Percentiles rank a stretch among this genome's conserved stretches.
These are phyloP conservation scores for Eucalyptus virginea DNA, from an alignment of 345 rosid genomes.

Conservation along the genomic window DNA sequence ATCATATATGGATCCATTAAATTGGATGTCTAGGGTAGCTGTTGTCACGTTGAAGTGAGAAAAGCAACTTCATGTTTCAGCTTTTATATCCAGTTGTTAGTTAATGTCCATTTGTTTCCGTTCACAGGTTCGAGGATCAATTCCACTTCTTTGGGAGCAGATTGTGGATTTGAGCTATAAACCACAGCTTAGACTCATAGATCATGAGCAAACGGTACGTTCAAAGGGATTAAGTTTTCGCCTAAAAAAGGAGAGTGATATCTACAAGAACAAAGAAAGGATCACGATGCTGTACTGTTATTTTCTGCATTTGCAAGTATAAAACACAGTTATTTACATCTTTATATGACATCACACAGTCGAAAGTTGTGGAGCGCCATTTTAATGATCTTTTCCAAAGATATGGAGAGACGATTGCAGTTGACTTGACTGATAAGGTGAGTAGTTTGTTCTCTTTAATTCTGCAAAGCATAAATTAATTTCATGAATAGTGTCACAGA, in stretches of 20 bases:
- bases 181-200: conserved; percentile 63
- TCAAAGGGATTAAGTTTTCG: background rate
- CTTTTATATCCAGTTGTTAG: background rate
- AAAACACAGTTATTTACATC: background rate
- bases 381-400: conserved; percentile 79
- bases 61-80: background rate
- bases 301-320: background rate
- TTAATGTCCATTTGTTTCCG: background rate
- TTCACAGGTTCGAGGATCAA: conserved; percentile 83
- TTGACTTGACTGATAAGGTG: conserved; percentile 83
- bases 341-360: conserved; percentile 15
- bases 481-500: background rate
- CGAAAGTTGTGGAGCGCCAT: conserved; percentile 80
- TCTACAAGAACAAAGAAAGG: background rate
- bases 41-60: background rate
- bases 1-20: background rate
- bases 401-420: conserved; percentile 66
- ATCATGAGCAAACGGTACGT: conserved; percentile 56
- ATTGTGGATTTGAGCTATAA: conserved; percentile 96
- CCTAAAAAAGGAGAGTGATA: background rate
- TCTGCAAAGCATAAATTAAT: background rate
- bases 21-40: background rate
- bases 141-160: conserved; percentile 99
- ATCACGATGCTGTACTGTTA: background rate
- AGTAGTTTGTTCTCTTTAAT: background rate